Base-by-base conservation (phyloP, 1,284 basidiomycete species). In the Apiotrichum gracile region DNA sequence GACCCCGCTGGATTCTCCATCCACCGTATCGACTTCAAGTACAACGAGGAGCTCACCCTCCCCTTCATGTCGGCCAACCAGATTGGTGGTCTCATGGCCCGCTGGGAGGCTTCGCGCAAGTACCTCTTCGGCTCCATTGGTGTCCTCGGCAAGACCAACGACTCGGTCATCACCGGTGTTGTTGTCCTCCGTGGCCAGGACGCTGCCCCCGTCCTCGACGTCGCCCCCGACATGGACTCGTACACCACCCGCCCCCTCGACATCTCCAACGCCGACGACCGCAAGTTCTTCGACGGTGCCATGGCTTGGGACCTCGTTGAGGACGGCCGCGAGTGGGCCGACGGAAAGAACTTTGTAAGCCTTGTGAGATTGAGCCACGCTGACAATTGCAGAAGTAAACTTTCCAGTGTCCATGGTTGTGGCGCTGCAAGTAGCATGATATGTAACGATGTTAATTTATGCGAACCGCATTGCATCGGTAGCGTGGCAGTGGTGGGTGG, bases 41-140 rank as follows among this genome's bases (percentile, higher is more conserved):
- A 97, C 85, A 90, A 89, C 78, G 81, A 86, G 26, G 94, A 97
- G 79, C 85, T 98, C 62, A 93, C 91, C 38, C 83, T 85, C 76
- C 82, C 82, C 52, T 96, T 91, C 83, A 96, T 91, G 91, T 92
- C 88, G 52, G 83, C 85, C 65, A 80, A 80, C 78, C 75, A 78
- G 65, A 86, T 97, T 69, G 83, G 83, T 57, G 94, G 94, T 26
- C 91, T 96, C 85, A 97, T 94, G 83, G 78, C 91, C 80, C 91
- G 94, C 62, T 84, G 97, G 17, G 92, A 96, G 79, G 91, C 84
- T 25, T 91, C 91, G 39, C 85, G 91, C 76, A 94, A 96, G 76
- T 91, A 92, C 82, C 83, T 94, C 64, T 96, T 97, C 76, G 93
- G 86, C 35, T 94, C 91, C 38, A 76, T 91, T 48, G 91, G 90